These are phyloP conservation scores for Bruguiera gymnorhiza DNA, from an alignment of 345 rosid species.

Conservation along the genomic window DNA sequence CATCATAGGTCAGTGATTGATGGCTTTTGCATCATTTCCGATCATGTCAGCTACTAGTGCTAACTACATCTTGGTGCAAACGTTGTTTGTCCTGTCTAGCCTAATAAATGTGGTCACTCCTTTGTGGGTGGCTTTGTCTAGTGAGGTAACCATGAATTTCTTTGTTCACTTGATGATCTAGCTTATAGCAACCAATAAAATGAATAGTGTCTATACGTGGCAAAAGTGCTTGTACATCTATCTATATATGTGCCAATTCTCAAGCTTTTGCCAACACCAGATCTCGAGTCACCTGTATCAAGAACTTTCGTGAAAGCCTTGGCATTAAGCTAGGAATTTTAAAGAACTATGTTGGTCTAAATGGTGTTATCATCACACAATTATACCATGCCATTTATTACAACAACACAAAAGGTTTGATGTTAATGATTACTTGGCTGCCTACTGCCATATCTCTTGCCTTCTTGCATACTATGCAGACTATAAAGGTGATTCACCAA, in stretches of 20 bases:
- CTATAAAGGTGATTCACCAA: not conserved
- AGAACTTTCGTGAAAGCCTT: constrained; percentile 13
- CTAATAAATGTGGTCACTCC: constrained; percentile 12
- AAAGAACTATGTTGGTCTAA: constrained; percentile 10
- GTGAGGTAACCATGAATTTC: constrained; percentile 12
- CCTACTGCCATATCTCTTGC: not conserved
- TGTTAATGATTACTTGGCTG: not conserved
- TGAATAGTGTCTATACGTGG: not conserved
- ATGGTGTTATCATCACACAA: constrained; percentile 17
- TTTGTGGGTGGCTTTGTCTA: constrained; percentile 6
- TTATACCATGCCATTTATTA: constrained; percentile 9
- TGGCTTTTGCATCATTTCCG: constrained; percentile 15
- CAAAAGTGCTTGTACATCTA: constrained; percentile 12
- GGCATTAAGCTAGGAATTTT: constrained; percentile 9
- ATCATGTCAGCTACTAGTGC: constrained; percentile 20
- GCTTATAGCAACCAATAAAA: constrained; percentile 6
- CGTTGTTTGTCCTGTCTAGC: constrained; percentile 13
- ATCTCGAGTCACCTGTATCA: constrained; percentile 14
- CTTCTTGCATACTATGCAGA: not conserved
- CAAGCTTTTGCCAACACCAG: constrained; percentile 12
- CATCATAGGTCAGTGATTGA: constrained; percentile 16
- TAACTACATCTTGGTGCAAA: constrained; percentile 18
- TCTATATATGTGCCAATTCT: constrained; percentile 6
- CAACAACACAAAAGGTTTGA: not conserved
- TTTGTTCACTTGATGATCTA: constrained; percentile 16